Percentiles rank a stretch among this genome's conserved stretches.
Evolutionary conservation across 495 filamentous ascomycete genomes (phyloP).

Genomic region (Letharia lupina): DNA sequence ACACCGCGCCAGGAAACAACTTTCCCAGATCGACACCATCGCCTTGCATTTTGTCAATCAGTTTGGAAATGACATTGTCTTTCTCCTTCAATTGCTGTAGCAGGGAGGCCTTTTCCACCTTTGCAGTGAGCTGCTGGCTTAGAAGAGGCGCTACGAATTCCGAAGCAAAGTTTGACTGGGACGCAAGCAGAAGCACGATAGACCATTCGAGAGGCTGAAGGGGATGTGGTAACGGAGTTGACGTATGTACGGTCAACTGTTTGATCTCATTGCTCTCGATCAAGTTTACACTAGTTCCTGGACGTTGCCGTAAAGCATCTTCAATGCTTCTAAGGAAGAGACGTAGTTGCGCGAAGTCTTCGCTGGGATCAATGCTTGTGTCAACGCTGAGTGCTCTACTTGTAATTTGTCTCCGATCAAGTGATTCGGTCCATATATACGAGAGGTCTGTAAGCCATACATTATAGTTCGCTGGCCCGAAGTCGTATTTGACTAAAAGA

Average conservation of each 20-base stretch:
- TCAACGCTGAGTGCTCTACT: conserved; percentile 54
- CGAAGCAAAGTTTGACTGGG: conserved; percentile 45
- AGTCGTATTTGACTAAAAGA: conserved; percentile 46
- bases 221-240: conserved; percentile 55
- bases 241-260: conserved; percentile 49
- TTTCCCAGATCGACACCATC: conserved; percentile 57
- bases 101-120: conserved; percentile 46
- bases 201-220: conserved; percentile 64
- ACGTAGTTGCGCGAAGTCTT: conserved; percentile 60
- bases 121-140: conserved; percentile 44
- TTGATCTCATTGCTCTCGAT: conserved; percentile 24
- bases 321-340: conserved; percentile 67
- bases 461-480: conserved; percentile 52
- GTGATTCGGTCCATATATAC: conserved; percentile 70
- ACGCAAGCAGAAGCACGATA: conserved; percentile 47
- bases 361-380: conserved; percentile 78
- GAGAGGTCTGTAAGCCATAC: conserved; percentile 77
- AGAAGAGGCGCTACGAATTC: conserved; percentile 65
- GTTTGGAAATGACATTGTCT: conserved; percentile 64
- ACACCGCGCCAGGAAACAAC: conserved; percentile 58
- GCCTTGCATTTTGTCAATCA: conserved; percentile 71
- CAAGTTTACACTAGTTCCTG: conserved; percentile 31
- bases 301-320: conserved; percentile 45
- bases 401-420: conserved; percentile 56
- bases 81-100: conserved; percentile 59